A percentile compares a stretch with the other conserved stretches of the same genome.
These are phyloP conservation scores for Ustilago loliicola DNA, from an alignment of 1,284 basidiomycete species.

Conservation along the genomic window DNA sequence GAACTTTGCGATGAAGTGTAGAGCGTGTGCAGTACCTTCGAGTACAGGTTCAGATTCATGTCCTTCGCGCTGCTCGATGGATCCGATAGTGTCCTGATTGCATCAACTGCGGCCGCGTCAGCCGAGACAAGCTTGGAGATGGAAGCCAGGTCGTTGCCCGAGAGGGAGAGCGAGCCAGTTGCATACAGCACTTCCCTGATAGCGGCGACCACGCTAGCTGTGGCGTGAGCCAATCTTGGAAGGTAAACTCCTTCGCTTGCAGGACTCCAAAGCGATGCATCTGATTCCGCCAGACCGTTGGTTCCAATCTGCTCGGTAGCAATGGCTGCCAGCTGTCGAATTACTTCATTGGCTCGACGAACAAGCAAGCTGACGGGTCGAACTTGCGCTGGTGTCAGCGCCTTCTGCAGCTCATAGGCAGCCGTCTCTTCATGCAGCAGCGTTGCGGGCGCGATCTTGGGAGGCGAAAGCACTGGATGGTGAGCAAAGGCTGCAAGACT, in stretches of 20 bases:
- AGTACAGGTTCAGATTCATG: constrained; percentile 25
- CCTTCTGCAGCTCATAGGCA: constrained; percentile 51
- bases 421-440: constrained; percentile 46
- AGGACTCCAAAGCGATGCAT: constrained; percentile 24
- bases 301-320: constrained; percentile 52
- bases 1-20: constrained; percentile 12
- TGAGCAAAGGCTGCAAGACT: constrained; percentile 30
- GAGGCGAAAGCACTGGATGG: constrained; percentile 39
- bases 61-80: neutral
- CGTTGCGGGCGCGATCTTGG: constrained; percentile 27
- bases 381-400: constrained; percentile 25
- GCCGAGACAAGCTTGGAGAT: constrained; percentile 44
- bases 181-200: constrained; percentile 57
- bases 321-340: constrained; percentile 46
- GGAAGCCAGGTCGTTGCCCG: constrained; percentile 41
- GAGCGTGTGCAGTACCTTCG: constrained; percentile 24
- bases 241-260: constrained; percentile 26
- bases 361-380: constrained; percentile 36
- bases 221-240: constrained; percentile 42
- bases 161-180: constrained; percentile 49
- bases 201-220: constrained; percentile 42
- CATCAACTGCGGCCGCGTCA: neutral
- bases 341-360: constrained; percentile 51
- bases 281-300: constrained; percentile 45
- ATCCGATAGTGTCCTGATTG: neutral